Evolutionary conservation across 768 basidiomycete genomes (phyloP), one percentile per base, ranked within the genome.

Genomic region (Chalciporus pseudorubinellus): DNA sequence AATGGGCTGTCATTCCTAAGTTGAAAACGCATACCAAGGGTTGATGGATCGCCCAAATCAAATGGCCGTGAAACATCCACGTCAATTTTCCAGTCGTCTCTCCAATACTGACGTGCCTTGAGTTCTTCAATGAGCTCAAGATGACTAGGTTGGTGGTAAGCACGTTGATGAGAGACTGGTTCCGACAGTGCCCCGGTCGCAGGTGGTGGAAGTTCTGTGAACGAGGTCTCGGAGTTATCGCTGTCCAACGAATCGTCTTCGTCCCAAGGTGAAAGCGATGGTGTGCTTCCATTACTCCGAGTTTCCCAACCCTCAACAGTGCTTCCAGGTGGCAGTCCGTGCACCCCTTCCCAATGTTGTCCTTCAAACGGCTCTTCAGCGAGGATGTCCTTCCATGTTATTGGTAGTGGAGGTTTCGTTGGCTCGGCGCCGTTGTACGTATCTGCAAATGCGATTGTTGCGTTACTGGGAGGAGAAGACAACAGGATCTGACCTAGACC

Each of bases 321-420:
- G 50, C 69, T 72, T 24, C 82, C 79, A n/a, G 74, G 65, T 22
- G 79, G 77, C 21, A 76, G 64, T 8, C 76, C 84, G 55, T 80
- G 81, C n/a, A 80, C 79, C 1, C 87, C 87, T 61, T 88, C 80
- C 89, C 89, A 92, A 60, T 92, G 90, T 54, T 92, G 83, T 14
- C 87, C 91, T 66, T 92, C 87, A 54, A 89, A 87, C 4, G 89
- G 88, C 50, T 92, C 90, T 59, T 90, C 89, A 1, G 78, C 78
- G 14, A 92, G 76, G 45, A 93, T 92, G n/a, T 82, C 77, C 52
- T 77, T 74, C 91, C 91, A 93, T 3, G 86, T 89, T 7, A 90
- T 67, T 1, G 73, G 59, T 3, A 72, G 65, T 7, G 63, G 73
- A 7, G 57, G 50, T 40, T 59, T 44, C 0, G 53, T 29, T 21